These are phyloP conservation scores for Pseudonitzschia pungens DNA, from an alignment of 108 stramenopile species.

Conservation along the genomic window DNA sequence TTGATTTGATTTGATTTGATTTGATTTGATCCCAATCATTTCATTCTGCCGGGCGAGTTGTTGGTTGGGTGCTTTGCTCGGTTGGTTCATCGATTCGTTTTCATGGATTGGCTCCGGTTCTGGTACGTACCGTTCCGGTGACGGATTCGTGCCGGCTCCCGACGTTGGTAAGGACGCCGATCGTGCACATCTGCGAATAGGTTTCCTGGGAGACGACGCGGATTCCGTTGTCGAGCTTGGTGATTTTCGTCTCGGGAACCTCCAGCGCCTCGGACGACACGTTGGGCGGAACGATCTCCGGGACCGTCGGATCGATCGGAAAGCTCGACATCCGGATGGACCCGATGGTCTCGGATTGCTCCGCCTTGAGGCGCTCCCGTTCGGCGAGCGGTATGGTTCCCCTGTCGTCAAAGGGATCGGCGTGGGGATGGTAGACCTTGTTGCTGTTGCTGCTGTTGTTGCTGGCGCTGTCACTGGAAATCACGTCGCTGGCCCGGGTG, in stretches of 20 bases:
- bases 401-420: slow-evolving; percentile 55
- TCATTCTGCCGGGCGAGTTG: too few species aligned
- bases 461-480: background rate
- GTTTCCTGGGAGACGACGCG: slow-evolving; percentile 88
- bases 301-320: slow-evolving; percentile 47
- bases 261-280: slow-evolving; percentile 40
- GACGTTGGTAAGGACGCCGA: slow-evolving; percentile 73
- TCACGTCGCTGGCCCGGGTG: slow-evolving; percentile 33
- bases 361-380: slow-evolving; percentile 14
- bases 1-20: too few species aligned
- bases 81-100: too few species aligned
- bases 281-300: slow-evolving; percentile 62
- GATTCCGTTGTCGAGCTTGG: slow-evolving; percentile 82
- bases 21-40: too few species aligned
- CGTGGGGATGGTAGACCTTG: slow-evolving; percentile 16
- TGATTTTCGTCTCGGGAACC: slow-evolving; percentile 68
- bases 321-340: slow-evolving; percentile 24
- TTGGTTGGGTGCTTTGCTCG: too few species aligned
- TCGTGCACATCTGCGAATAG: slow-evolving; percentile 72
- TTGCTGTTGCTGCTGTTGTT: background rate
- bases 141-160: slow-evolving; percentile 82
- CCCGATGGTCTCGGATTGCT: slow-evolving; percentile 20
- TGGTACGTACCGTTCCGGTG: slow-evolving; percentile 46
- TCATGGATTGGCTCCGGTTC: too few species aligned
- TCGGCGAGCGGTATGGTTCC: slow-evolving; percentile 24